Percentiles rank a stretch among this genome's conserved stretches.
Evolutionary conservation across 306 rosid species (phyloP).

Genomic region (Glycine tomentella): DNA sequence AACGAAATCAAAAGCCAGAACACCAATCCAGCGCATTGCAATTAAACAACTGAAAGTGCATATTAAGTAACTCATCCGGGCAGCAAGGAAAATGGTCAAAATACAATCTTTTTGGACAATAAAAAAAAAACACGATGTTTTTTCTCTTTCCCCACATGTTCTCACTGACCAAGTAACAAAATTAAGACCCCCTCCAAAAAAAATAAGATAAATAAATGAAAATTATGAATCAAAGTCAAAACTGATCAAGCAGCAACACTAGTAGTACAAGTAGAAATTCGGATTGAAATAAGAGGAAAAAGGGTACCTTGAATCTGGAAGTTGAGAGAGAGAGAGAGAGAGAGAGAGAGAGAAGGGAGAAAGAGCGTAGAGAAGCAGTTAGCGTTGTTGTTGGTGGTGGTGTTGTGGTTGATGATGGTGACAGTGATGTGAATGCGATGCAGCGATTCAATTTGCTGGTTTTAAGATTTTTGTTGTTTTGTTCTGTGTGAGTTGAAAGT

Average conservation of each 20-base stretch:
- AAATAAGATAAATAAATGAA: neutral
- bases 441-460: slow-evolving; percentile 32
- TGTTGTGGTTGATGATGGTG: neutral
- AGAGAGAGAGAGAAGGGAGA: neutral
- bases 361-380: slow-evolving; percentile 29
- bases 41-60: slow-evolving; percentile 11
- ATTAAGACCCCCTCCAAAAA: neutral
- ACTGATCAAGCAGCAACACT: slow-evolving; percentile 20
- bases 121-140: neutral
- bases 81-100: slow-evolving; percentile 36
- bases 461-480: slow-evolving; percentile 22
- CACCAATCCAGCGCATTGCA: slow-evolving; percentile 16
- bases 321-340: slow-evolving; percentile 48
- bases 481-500: slow-evolving; percentile 24
- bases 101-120: slow-evolving; percentile 1
- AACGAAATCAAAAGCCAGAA: slow-evolving; percentile 21
- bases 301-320: slow-evolving; percentile 52
- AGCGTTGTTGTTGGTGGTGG: neutral
- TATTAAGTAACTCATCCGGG: slow-evolving; percentile 36
- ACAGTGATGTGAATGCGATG: slow-evolving; percentile 39
- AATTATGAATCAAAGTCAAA: slow-evolving; percentile 43
- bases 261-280: neutral
- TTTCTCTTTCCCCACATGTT: slow-evolving; percentile 41
- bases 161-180: slow-evolving; percentile 34
- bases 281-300: slow-evolving; percentile 9